Evolutionary conservation across 1,139 yeast genomes (phyloP), one percentile per base, ranked within the genome.

Genomic region (Yamadazyma membranifaciens): DNA sequence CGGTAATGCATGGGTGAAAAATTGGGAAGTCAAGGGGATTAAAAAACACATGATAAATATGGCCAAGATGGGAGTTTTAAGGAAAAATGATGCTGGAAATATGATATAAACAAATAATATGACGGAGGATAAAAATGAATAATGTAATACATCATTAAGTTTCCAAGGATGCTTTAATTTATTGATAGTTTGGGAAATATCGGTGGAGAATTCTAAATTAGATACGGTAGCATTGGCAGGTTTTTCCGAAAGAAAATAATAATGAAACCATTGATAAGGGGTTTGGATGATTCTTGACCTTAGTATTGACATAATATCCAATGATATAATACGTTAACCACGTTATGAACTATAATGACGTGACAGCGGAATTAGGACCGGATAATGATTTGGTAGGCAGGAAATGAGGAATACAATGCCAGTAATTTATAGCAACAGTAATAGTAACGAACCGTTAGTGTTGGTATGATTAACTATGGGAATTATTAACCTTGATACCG

Each of bases 1-100:
- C 3, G 98, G 98, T 55, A 89, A 69, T 17, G 91, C 95, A 54
- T 83, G 83, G 36, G 87, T 72, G 57, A 89, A 87, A 60, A 94
- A 89, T 62, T 92, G 98, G 12, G 87, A 75, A 1, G 95, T 83
- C 40, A 86, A 62, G 6, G 98, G 97, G 7, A 87, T 53, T 34
- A 83, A 59, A 51, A 87, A 74, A 38, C 76, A 60, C 31, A 69
- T 53, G 11, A 54, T 38, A 42, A 75, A 67, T 5, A 60, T 62
- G 9, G 58, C 39, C 13, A 71, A 55, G 27, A 81, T 56, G 15
- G 75, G 59, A 12, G 75, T 46, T 51, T 81, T 78, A 39, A 68
- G 48, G 24, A 78, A 42, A 37, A 78, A 58, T 2, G 75, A 60
- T 11, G 85, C 80, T 5, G 81, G 80, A 49, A 74, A 68, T 39